Percentiles rank a stretch among this genome's conserved stretches.
Evolutionary conservation across 345 rosid species (phyloP).

Genomic region (Lumnitzera racemosa): DNA sequence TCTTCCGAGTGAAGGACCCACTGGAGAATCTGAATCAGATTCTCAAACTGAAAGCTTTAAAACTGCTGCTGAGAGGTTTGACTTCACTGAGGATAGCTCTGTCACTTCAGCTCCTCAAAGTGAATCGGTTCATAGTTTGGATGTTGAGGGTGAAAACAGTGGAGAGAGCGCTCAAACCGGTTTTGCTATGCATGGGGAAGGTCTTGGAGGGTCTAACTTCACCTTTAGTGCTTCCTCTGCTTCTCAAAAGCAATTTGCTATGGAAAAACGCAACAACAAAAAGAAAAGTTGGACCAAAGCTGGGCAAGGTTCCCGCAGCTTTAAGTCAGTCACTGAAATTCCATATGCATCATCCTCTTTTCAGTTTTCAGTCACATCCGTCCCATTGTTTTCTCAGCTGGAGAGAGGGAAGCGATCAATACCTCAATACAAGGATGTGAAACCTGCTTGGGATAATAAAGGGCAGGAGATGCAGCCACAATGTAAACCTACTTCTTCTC

Average conservation of each 20-base stretch:
- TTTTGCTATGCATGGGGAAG: constrained; percentile 31
- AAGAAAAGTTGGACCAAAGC: constrained; percentile 40
- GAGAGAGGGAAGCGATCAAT: constrained; percentile 30
- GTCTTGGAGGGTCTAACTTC: constrained; percentile 42
- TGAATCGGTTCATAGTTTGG: constrained; percentile 54
- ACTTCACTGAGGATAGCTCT: constrained; percentile 34
- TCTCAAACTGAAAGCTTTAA: constrained; percentile 87
- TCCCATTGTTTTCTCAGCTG: constrained; percentile 27
- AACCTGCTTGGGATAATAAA: constrained; percentile 27
- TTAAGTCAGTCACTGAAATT: constrained; percentile 27
- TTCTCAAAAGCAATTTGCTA: constrained; percentile 33
- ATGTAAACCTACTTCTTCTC: constrained; percentile 30
- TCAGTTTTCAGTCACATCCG: constrained; percentile 36
- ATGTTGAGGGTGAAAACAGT: constrained; percentile 36
- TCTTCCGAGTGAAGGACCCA: constrained; percentile 30
- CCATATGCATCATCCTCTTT: constrained; percentile 34
- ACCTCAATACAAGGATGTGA: constrained; percentile 23
- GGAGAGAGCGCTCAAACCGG: constrained; percentile 22
- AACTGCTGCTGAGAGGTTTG: constrained; percentile 80
- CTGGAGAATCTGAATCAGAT: constrained; percentile 48
- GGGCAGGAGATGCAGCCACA: constrained; percentile 34
- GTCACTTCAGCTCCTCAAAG: constrained; percentile 41
- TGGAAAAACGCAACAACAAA: constrained; percentile 31
- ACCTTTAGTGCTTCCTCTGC: constrained; percentile 66
- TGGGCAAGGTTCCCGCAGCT: constrained; percentile 31